phyloP scores from a whole-genome alignment of 2,329 filamentous ascomycete species.

The Ophiognomonia clavigignenti-juglandacearum region DNA sequence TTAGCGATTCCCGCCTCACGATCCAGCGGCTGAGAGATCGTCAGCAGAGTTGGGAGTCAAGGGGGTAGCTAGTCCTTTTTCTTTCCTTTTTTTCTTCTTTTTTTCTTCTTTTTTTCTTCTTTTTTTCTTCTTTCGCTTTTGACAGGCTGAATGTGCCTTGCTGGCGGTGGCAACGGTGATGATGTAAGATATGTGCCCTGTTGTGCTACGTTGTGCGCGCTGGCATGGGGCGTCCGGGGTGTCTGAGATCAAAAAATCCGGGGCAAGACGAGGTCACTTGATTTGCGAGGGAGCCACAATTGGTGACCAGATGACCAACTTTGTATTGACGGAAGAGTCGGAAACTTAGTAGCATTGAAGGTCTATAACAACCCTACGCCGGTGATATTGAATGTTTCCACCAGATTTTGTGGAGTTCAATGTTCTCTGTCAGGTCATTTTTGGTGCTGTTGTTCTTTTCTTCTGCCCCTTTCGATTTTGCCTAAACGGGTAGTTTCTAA shows the following conservation, averaged over 20 bases:
- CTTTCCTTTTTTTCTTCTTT: too few species aligned
- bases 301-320: neutral
- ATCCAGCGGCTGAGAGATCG: neutral
- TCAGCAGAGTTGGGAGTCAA: too few species aligned
- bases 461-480: neutral
- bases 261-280: neutral
- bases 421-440: too few species aligned
- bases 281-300: neutral
- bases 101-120: too few species aligned
- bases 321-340: neutral
- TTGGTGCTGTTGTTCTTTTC: neutral
- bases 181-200: neutral
- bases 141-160: too few species aligned
- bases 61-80: too few species aligned
- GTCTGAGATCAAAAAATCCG: neutral
- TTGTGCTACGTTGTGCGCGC: neutral
- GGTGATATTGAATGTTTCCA: too few species aligned
- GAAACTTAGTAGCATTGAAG: neutral
- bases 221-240: neutral
- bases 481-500: neutral
- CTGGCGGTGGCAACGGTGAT: neutral
- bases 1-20: constrained; percentile 1
- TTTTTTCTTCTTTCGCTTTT: too few species aligned
- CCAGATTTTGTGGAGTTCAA: too few species aligned
- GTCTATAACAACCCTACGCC: too few species aligned